Evolutionary conservation across 805 yeast species (phyloP), one percentile per base, ranked within the genome.

Genomic region (Pichia nakasei): DNA sequence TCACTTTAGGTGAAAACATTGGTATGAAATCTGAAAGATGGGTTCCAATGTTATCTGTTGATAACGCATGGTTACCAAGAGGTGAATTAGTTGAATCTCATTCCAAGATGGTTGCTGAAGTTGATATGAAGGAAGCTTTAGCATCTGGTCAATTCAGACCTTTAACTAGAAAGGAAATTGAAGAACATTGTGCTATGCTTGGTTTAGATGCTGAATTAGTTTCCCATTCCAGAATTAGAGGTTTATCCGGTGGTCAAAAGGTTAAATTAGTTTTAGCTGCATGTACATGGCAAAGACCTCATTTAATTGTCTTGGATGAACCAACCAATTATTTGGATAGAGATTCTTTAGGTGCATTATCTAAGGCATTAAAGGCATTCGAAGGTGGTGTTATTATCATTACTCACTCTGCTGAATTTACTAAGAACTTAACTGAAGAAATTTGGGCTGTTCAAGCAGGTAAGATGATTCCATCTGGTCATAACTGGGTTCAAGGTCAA

Each of bases 71-170:
- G 98, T 80, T 93, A 69, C 98, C 98, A 77, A 91, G 98, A 84
- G 94, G 95, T 80, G 96, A 88, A 76, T 79, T 85, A 61, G 70
- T 83, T 60, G 96, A 93, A 80, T 86, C 96, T 61, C 98, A 93
- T 80, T 75, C 96, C 68, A 93, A 93, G 88, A 70, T 89, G 82
- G 97, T 94, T 73, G 97, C 97, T 70, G 98, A 94, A 80, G 97
- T 93, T 69, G 99, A 94, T 75, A 91, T 93, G 98, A 93, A 93
- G 85, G 99, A 91, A 80, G 98, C 99, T 72, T 82, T 93, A 69
- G 97, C 97, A 67, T 91, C 97, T 63, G 99, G 98, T 79, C 98
- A 93, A 80, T 93, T 93, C 95, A 88, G 99, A 77, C 93, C 98
- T 52, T 85, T 93, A 72, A 93, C 97, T 73, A 89, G 98, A 84